These are phyloP conservation scores for Thermochaetoides dissita DNA, from an alignment of 2,329 filamentous ascomycete species.

Conservation along the genomic window DNA sequence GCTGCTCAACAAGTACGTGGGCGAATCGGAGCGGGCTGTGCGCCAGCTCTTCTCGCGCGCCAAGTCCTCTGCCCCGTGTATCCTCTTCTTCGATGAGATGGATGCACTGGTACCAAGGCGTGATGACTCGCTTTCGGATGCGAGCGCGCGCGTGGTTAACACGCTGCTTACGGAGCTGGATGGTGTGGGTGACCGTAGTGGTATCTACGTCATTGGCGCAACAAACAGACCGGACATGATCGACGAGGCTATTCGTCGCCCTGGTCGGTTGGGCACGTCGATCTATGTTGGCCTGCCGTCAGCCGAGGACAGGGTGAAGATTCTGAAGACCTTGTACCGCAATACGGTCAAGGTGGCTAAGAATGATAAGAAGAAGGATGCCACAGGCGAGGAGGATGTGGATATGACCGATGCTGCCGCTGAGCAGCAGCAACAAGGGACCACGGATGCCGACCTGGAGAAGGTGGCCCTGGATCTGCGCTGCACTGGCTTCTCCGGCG, in stretches of 20 bases:
- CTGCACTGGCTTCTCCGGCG: constrained; percentile 66
- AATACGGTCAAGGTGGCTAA: constrained; percentile 37
- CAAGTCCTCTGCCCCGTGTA: constrained; percentile 73
- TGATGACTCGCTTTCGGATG: constrained; percentile 59
- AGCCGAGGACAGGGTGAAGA: constrained; percentile 63
- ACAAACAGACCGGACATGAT: constrained; percentile 96
- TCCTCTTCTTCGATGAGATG: constrained; percentile 96
- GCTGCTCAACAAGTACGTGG: constrained; percentile 92
- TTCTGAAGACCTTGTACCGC: constrained; percentile 54
- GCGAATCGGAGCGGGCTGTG: constrained; percentile 86
- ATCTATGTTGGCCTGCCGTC: constrained; percentile 81
- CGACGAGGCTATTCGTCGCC: constrained; percentile 84
- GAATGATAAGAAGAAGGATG: constrained; percentile 6
- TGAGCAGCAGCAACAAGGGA: constrained; percentile 26
- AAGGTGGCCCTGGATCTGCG: constrained; percentile 49
- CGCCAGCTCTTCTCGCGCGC: constrained; percentile 85
- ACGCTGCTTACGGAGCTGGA: constrained; percentile 90
- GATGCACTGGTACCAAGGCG: constrained; percentile 82
- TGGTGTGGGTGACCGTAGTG: constrained; percentile 62
- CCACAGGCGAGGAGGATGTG: constrained; percentile 7
- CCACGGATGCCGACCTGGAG: constrained; percentile 35
- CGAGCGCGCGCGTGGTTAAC: constrained; percentile 81
- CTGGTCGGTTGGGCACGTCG: constrained; percentile 75
- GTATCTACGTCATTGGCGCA: constrained; percentile 87
- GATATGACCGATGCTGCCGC: constrained; percentile 11